Evolutionary conservation across 2,329 filamentous ascomycete species (phyloP).

Genomic region (Penicillium sp.): DNA sequence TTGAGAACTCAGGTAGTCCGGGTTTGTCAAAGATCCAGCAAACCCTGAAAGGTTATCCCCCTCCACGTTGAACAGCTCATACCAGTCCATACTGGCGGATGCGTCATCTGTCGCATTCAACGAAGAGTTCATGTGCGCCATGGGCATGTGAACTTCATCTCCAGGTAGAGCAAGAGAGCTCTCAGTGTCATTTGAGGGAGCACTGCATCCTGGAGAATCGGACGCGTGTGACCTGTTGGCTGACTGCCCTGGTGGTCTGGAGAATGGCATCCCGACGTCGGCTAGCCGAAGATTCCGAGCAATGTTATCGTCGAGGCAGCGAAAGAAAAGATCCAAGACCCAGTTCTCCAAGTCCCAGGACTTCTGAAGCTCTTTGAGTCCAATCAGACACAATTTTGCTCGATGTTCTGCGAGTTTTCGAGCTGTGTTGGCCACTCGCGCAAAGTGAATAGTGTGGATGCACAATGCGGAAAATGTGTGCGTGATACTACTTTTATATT

Average conservation of each 20-base stretch:
- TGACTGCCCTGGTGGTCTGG: background rate
- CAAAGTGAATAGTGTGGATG: constrained; percentile 48
- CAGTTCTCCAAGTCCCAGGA: constrained; percentile 52
- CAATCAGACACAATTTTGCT: constrained; percentile 49
- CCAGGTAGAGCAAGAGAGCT: background rate
- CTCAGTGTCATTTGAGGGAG: background rate
- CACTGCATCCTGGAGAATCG: constrained; percentile 1
- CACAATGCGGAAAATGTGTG: constrained; percentile 50
- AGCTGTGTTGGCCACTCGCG: constrained; percentile 36
- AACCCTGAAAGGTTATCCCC: constrained; percentile 30
- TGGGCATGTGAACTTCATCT: constrained; percentile 5
- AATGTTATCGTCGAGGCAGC: constrained; percentile 47
- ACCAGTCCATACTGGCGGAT: constrained; percentile 27
- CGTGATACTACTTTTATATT: constrained; percentile 37
- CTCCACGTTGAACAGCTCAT: constrained; percentile 30
- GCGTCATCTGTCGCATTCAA: constrained; percentile 14
- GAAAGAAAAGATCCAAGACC: constrained; percentile 50
- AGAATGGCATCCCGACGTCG: constrained; percentile 9
- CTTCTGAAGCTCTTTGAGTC: constrained; percentile 49
- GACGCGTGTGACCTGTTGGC: background rate
- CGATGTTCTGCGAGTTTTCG: constrained; percentile 49
- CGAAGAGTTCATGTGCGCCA: constrained; percentile 2
- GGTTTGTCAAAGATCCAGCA: constrained; percentile 29
- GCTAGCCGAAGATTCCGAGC: constrained; percentile 38
- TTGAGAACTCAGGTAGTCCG: constrained; percentile 30